Evolutionary conservation across 129 eudicot genomes (phyloP), one percentile per base, ranked within the genome.

Genomic region (Cynara cardunculus): DNA sequence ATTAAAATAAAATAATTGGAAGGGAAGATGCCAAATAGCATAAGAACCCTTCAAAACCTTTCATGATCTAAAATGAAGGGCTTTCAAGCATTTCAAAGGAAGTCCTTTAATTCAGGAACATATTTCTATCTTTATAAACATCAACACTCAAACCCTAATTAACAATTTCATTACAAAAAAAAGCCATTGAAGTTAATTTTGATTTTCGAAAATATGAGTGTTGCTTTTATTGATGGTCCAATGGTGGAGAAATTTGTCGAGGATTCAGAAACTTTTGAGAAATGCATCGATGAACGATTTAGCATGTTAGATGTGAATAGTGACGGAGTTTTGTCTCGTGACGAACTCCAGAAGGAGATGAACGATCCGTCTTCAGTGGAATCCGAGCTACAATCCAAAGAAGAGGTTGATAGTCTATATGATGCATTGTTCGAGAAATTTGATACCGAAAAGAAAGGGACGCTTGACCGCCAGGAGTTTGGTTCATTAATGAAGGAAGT

Each of bases 401-500:
- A 87, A 5, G 92, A 89, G 86, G 77, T 88, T 24, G 10, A 14
- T 25, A 76, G 27, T 27, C 34, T 85, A 49, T 88, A 87, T 14
- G 77, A 89, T 39, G 69, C 67, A 2, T n/a, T 89, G 18, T 89
- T 91, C 37, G 86, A 83, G 28, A 91, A 79, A 35, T 91, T 91
- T 77, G 92, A 85, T 73, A 77, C 34, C 0, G 90, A 80, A 81
- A 61, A 74, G 61, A 85, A 72, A 53, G 91, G 89, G 14, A 73
- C 73, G 0, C 86, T 90, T 31, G 84, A 87, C 70, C 76, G 75
- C 5, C 72, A 73, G 1, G 85, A 76, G 41, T 92, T 90, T 61
- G 64, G 74, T 61, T 41, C 49, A 0, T 53, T 86, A 46, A 90
- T 88, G 93, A 92, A 69, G 83, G 97, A 90, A 78, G 76, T 88